Evolutionary conservation across 768 basidiomycete genomes (phyloP).

Genomic region (Phylloporus arenicola): DNA sequence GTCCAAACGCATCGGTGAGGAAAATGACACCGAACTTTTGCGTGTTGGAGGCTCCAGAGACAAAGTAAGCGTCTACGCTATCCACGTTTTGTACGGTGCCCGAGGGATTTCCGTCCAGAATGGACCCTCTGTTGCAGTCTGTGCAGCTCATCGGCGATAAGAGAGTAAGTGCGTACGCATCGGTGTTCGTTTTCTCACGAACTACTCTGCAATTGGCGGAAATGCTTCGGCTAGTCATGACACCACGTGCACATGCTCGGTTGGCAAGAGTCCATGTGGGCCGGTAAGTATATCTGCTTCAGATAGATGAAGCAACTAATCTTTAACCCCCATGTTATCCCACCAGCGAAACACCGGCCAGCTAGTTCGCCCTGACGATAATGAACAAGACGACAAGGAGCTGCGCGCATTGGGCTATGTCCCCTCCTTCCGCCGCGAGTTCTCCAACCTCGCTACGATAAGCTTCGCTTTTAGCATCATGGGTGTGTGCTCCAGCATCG

Average conservation of each 20-base stretch:
- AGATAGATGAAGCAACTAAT: not conserved
- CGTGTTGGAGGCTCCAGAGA: constrained; percentile 17
- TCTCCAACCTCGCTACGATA: constrained; percentile 35
- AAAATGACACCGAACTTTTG: constrained; percentile 38
- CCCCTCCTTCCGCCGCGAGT: constrained; percentile 39
- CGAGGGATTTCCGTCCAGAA: not conserved
- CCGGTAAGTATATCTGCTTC: not conserved
- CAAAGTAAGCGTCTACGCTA: constrained; percentile 37
- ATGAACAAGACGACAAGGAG: constrained; percentile 16
- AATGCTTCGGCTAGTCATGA: too few species aligned
- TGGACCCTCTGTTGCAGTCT: not conserved
- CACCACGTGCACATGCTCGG: too few species aligned
- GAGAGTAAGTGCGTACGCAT: too few species aligned
- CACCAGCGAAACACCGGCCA: not conserved
- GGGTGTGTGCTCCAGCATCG: constrained; percentile 36
- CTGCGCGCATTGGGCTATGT: constrained; percentile 27
- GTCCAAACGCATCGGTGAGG: constrained; percentile 54
- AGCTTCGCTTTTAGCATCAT: constrained; percentile 32
- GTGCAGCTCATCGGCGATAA: too few species aligned
- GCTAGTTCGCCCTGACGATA: not conserved
- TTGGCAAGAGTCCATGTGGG: too few species aligned
- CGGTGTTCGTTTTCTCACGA: not conserved
- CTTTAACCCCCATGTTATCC: constrained; percentile 3
- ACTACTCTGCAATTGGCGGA: too few species aligned
- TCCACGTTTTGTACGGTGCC: not conserved